A percentile compares a stretch with the other conserved stretches of the same genome.
Conservation (phyloP, 2,329 filamentous ascomycete genomes). For the Botrytis elliptica region DNA sequence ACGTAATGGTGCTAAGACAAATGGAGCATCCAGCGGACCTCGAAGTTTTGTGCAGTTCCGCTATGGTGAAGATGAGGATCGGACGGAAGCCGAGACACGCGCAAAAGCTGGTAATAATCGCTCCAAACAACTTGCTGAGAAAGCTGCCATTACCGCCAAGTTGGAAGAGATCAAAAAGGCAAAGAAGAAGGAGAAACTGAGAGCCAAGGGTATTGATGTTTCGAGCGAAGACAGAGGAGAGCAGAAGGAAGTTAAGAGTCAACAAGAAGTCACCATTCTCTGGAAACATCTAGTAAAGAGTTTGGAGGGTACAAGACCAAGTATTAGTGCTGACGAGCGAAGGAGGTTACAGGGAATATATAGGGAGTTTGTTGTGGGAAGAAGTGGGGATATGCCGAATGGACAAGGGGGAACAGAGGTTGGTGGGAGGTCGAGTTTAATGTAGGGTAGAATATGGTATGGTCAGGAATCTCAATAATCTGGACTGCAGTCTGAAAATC, state of each 20-base stretch:
- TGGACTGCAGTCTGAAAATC: background rate
- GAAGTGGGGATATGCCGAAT: slow-evolving; percentile 93
- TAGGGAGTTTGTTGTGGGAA: slow-evolving; percentile 84
- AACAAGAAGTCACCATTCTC: slow-evolving; percentile 72
- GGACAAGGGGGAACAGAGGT: slow-evolving; percentile 90
- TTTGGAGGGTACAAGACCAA: slow-evolving; percentile 73
- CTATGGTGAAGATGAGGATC: slow-evolving; percentile 63
- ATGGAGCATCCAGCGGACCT: slow-evolving; percentile 35
- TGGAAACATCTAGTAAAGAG: slow-evolving; percentile 83
- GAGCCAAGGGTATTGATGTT: slow-evolving; percentile 30
- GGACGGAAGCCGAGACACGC: slow-evolving; percentile 42
- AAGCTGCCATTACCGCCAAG: slow-evolving; percentile 76
- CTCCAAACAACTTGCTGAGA: slow-evolving; percentile 65
- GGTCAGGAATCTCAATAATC: background rate
- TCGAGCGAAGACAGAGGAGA: slow-evolving; percentile 28
- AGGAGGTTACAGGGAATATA: slow-evolving; percentile 78
- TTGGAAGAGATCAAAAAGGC: slow-evolving; percentile 74
- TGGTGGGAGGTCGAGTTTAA: slow-evolving; percentile 87
- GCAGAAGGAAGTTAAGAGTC: slow-evolving; percentile 46
- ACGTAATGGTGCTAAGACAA: slow-evolving; percentile 31
- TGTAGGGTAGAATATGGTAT: slow-evolving; percentile 48
- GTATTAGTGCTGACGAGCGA: slow-evolving; percentile 78
- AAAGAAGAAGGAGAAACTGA: slow-evolving; percentile 46
- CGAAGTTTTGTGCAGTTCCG: slow-evolving; percentile 78
- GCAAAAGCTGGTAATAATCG: slow-evolving; percentile 48